These are phyloP conservation scores for Tricholoma matsutake DNA, from an alignment of 768 basidiomycete genomes.

Conservation along the genomic window DNA sequence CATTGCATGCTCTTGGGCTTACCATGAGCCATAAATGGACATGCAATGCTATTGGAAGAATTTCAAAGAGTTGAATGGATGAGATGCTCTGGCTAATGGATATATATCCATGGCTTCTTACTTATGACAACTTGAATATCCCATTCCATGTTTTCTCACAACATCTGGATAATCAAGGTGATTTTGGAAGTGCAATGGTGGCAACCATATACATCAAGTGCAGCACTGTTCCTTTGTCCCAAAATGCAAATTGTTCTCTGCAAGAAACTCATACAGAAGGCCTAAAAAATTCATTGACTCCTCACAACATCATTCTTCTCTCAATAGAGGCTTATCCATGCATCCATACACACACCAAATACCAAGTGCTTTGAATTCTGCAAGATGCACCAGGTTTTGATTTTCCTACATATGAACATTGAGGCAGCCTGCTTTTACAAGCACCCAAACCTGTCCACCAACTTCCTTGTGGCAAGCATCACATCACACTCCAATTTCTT, in stretches of 20 bases:
- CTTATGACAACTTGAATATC: slow-evolving; percentile 38
- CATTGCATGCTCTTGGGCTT: slow-evolving; percentile 32
- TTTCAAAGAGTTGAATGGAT: slow-evolving; percentile 24
- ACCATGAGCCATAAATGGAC: slow-evolving; percentile 41
- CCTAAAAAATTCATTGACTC: slow-evolving; percentile 19
- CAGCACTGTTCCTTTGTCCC: slow-evolving; percentile 13
- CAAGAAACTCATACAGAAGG: slow-evolving; percentile 21
- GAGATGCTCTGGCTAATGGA: slow-evolving; percentile 23
- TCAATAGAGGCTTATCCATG: slow-evolving; percentile 9
- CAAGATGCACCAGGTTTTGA: slow-evolving; percentile 27
- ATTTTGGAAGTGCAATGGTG: slow-evolving; percentile 35
- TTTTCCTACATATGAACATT: slow-evolving; percentile 21
- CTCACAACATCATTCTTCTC: slow-evolving; percentile 20
- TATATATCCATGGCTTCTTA: slow-evolving; percentile 25
- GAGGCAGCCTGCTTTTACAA: slow-evolving; percentile 14
- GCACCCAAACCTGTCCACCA: slow-evolving; percentile 19
- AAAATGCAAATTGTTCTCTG: slow-evolving; percentile 16
- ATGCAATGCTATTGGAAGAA: slow-evolving; percentile 17
- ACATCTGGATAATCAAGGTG: slow-evolving; percentile 30
- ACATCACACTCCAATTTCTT: slow-evolving; percentile 30
- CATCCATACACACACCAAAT: slow-evolving; percentile 8
- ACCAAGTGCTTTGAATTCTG: slow-evolving; percentile 26
- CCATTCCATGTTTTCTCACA: slow-evolving; percentile 36
- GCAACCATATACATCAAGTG: slow-evolving; percentile 32
- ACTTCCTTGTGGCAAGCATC: slow-evolving; percentile 25